Evolutionary conservation across 2,329 filamentous ascomycete genomes (phyloP).

Genomic region (Rhinocladiella mackenziei): DNA sequence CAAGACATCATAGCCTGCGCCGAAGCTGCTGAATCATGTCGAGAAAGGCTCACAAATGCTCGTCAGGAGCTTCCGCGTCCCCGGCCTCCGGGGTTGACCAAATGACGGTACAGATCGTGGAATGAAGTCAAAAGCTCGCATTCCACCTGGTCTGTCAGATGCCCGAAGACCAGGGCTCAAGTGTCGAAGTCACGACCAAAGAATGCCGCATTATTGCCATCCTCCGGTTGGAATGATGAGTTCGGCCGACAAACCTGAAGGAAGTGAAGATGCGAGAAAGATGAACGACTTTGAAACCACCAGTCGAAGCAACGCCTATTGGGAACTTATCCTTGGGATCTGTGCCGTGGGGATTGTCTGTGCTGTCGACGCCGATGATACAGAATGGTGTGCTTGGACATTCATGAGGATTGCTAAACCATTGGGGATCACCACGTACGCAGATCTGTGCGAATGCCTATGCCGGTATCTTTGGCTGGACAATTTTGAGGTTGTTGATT

Average conservation of each 20-base stretch:
- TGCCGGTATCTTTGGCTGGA: constrained; percentile 1
- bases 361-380: neutral
- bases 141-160: neutral
- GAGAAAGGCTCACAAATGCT: neutral
- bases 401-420: neutral
- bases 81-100: neutral
- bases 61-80: neutral
- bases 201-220: neutral
- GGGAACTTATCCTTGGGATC: neutral
- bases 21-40: neutral
- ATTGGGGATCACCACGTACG: neutral
- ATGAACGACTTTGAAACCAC: neutral
- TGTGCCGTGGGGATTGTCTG: constrained; percentile 1
- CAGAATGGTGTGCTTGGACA: neutral
- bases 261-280: neutral
- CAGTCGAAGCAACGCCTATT: neutral
- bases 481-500: constrained; percentile 1
- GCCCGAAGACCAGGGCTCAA: too few species aligned
- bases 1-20: neutral
- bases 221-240: neutral
- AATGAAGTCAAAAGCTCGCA: neutral
- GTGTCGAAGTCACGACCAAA: too few species aligned
- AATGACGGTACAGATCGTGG: neutral
- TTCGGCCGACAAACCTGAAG: neutral
- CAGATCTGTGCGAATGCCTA: neutral